Evolutionary conservation across 2,329 filamentous ascomycete genomes (phyloP).

Genomic region (Phialophora verrucosa): DNA sequence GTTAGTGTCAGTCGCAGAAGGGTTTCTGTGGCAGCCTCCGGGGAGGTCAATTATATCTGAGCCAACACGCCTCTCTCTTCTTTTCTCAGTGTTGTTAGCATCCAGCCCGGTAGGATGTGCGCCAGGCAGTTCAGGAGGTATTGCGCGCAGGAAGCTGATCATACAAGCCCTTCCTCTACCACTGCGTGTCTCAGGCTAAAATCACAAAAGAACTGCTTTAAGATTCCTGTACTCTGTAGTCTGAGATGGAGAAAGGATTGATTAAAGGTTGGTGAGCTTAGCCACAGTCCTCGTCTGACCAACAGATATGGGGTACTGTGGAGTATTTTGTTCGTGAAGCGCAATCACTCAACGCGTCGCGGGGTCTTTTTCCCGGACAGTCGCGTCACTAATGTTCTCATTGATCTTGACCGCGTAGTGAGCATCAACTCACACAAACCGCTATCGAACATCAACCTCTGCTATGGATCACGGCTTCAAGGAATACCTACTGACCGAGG

Average conservation of each 20-base stretch:
- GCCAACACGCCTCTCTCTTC: background rate
- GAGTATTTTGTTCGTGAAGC: background rate
- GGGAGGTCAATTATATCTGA: background rate
- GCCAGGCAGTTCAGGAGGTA: background rate
- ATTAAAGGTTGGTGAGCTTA: background rate
- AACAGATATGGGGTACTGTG: background rate
- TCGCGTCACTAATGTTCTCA: background rate
- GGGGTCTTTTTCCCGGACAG: background rate
- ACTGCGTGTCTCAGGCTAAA: background rate
- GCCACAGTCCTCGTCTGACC: background rate
- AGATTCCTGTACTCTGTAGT: background rate
- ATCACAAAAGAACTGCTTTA: background rate
- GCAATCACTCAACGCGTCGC: background rate
- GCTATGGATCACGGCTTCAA: conserved; percentile 59
- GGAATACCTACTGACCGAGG: conserved; percentile 74
- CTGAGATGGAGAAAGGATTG: background rate
- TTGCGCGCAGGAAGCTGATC: background rate
- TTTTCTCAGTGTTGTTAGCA: background rate
- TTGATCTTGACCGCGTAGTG: background rate
- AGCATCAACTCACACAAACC: background rate
- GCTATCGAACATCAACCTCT: background rate
- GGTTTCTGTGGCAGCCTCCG: background rate
- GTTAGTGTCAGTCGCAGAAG: background rate
- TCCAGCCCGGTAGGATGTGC: background rate
- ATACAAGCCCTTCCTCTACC: background rate